A percentile compares a stretch with the other conserved stretches of the same genome.
These are phyloP conservation scores for Podila verticillata DNA, from an alignment of 192 early-diverging fungal genomes.

Conservation along the genomic window DNA sequence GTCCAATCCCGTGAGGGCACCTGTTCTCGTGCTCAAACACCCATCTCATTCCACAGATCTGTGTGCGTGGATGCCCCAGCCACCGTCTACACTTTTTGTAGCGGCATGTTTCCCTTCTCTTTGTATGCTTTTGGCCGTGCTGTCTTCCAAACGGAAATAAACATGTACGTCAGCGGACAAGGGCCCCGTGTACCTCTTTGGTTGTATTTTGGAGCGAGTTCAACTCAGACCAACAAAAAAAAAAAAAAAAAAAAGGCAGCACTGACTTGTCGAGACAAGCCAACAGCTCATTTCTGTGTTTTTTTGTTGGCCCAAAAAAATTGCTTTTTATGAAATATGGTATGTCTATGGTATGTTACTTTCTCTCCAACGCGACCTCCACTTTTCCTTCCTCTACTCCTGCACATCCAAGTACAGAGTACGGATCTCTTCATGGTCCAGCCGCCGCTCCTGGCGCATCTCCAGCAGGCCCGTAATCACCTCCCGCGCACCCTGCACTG, in stretches of 20 bases:
- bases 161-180: not conserved
- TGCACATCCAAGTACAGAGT: conserved; percentile 19
- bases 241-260: no score
- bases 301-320: no score
- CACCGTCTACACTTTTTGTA: no score
- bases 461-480: conserved; percentile 35
- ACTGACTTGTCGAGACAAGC: no score
- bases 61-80: no score
- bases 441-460: conserved; percentile 29
- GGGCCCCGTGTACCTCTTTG: not conserved
- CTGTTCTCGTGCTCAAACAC: not conserved
- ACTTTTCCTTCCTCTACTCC: not conserved
- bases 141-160: not conserved
- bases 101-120: no score
- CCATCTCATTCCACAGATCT: not conserved
- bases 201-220: not conserved
- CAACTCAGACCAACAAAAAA: not conserved
- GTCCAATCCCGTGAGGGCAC: no score
- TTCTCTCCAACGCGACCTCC: not conserved
- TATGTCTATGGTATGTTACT: not conserved
- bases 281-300: no score
- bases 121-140: not conserved
- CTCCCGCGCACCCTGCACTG: conserved; percentile 23
- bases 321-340: not conserved
- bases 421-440: conserved; percentile 30